A percentile compares a stretch with the other conserved stretches of the same genome.
phyloP scores from a whole-genome alignment of 2,329 filamentous ascomycete species.

The Cytospora mali region DNA sequence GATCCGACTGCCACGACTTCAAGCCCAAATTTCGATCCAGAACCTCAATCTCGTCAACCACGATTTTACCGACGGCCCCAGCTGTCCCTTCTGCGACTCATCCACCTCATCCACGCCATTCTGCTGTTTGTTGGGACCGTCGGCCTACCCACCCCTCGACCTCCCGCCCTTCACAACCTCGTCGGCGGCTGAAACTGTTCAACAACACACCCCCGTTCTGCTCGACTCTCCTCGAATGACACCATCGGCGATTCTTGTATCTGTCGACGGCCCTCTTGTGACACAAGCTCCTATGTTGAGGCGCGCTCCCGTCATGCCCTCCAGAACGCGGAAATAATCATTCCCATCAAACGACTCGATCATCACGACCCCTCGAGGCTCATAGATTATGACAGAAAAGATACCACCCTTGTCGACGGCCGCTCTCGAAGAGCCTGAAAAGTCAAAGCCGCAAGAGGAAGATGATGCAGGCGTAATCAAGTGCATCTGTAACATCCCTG shows the following conservation, averaged over 20 bases:
- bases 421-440: slow-evolving; percentile 44
- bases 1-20: slow-evolving; percentile 30
- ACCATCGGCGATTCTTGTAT: slow-evolving; percentile 25
- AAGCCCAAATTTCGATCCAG: slow-evolving; percentile 26
- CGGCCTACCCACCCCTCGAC: slow-evolving; percentile 8
- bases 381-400: slow-evolving; percentile 65
- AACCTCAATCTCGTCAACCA: slow-evolving; percentile 2
- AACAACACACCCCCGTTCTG: slow-evolving; percentile 9
- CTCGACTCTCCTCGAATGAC: slow-evolving; percentile 16
- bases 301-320: slow-evolving; percentile 61
- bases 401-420: slow-evolving; percentile 55
- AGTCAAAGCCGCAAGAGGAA: slow-evolving; percentile 66
- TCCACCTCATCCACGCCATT: slow-evolving; percentile 5
- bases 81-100: neutral
- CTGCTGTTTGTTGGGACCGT: slow-evolving; percentile 6
- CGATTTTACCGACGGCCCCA: slow-evolving; percentile 7
- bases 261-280: slow-evolving; percentile 26
- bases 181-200: slow-evolving; percentile 22
- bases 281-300: slow-evolving; percentile 38
- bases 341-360: slow-evolving; percentile 43
- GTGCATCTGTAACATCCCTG: slow-evolving; percentile 91
- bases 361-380: slow-evolving; percentile 45
- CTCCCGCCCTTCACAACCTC: slow-evolving; percentile 7
- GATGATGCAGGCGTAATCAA: slow-evolving; percentile 88
- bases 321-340: slow-evolving; percentile 56